These are phyloP conservation scores for Aspergillus coremiiformis DNA, from an alignment of 495 filamentous ascomycete species.

Conservation along the genomic window DNA sequence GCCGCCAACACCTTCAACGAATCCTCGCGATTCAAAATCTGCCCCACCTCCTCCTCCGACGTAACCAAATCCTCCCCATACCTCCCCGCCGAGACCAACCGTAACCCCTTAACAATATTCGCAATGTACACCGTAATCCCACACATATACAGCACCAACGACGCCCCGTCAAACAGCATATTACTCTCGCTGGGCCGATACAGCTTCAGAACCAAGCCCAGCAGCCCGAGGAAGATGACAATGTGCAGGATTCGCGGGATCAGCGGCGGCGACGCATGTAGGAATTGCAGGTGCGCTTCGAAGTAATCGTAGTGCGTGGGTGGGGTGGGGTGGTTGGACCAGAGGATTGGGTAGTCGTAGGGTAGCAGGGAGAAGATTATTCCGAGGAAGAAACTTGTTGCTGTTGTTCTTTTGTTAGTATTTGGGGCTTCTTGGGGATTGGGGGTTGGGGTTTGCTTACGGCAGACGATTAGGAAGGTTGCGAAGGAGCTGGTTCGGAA, in stretches of 20 bases:
- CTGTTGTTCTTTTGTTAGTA: conserved; percentile 33
- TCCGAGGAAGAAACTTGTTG: conserved; percentile 92
- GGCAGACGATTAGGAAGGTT: conserved; percentile 92
- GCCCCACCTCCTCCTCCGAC: conserved; percentile 7
- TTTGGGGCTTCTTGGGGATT: conserved; percentile 1
- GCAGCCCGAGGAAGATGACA: conserved; percentile 76
- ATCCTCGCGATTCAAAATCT: conserved; percentile 66
- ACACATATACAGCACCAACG: conserved; percentile 83
- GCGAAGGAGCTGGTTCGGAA: conserved; percentile 58
- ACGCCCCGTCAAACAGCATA: conserved; percentile 92
- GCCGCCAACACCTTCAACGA: conserved; percentile 85
- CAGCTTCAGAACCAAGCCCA: conserved; percentile 87
- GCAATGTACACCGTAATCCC: conserved; percentile 86
- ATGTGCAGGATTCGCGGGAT: conserved; percentile 92
- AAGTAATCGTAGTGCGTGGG: conserved; percentile 66
- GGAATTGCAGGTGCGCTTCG: conserved; percentile 77
- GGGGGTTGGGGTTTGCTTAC: conserved; percentile 38
- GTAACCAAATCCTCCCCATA: conserved; percentile 43
- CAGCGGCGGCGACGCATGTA: conserved; percentile 80
- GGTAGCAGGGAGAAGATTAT: conserved; percentile 96
- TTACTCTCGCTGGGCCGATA: conserved; percentile 88
- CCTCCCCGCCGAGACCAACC: conserved; percentile 56
- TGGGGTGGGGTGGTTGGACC: conserved; percentile 61
- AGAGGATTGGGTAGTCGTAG: conserved; percentile 96
- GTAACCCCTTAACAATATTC: conserved; percentile 90